These are phyloP conservation scores for Ceratobasidium sp. DNA, from an alignment of 1,284 basidiomycete genomes.

Conservation along the genomic window DNA sequence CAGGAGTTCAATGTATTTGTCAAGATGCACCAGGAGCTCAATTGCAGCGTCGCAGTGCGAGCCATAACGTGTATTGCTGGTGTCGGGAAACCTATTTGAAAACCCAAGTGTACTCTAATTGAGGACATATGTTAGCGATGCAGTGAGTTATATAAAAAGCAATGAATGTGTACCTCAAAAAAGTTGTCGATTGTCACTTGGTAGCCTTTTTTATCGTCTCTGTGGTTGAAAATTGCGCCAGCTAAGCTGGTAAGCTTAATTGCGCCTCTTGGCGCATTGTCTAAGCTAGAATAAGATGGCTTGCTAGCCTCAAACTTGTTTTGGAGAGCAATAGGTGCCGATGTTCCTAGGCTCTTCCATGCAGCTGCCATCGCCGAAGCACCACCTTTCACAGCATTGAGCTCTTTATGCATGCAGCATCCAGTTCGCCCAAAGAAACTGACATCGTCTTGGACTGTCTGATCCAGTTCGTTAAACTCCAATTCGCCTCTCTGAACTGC, in stretches of 20 bases:
- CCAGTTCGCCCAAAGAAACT: slow-evolving; percentile 51
- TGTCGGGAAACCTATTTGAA: slow-evolving; percentile 3
- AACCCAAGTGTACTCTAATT: slow-evolving; percentile 32
- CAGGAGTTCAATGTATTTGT: not conserved
- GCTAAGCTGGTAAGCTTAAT: slow-evolving; percentile 52
- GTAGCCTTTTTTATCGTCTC: slow-evolving; percentile 55
- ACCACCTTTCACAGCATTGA: slow-evolving; percentile 56
- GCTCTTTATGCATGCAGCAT: slow-evolving; percentile 59
- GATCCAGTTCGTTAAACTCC: not conserved
- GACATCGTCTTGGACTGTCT: not conserved
- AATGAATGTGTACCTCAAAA: slow-evolving; percentile 43
- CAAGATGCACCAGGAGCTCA: not conserved
- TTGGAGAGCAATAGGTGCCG: slow-evolving; percentile 48
- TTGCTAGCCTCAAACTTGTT: no score
- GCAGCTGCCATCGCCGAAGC: slow-evolving; percentile 48
- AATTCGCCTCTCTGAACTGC: not conserved
- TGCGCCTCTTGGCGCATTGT: no score
- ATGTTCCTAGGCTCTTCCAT: slow-evolving; percentile 48
- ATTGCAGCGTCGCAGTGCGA: slow-evolving; percentile 29
- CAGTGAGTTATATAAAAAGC: not conserved
- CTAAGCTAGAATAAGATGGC: no score
- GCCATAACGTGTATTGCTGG: slow-evolving; percentile 24
- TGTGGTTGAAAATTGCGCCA: slow-evolving; percentile 53
- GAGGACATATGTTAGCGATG: not conserved
- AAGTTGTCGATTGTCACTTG: slow-evolving; percentile 48